Percentiles rank a stretch among this genome's conserved stretches.
Evolutionary conservation across 176 grass and related monocot genomes (phyloP).

Genomic region (Bonia amplexicaulis): DNA sequence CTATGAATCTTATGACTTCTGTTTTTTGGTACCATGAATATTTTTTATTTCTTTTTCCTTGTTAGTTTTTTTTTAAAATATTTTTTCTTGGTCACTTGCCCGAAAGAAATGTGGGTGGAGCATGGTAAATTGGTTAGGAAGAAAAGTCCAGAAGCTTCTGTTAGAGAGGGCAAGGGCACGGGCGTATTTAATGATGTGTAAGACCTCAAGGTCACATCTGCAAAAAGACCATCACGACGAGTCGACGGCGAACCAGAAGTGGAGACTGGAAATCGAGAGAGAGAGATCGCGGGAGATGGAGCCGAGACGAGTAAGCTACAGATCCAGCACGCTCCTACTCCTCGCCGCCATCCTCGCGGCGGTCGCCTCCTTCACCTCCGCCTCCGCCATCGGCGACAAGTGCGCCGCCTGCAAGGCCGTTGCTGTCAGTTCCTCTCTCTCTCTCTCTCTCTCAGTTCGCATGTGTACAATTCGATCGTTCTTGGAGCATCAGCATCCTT

Average conservation of each 20-base stretch:
- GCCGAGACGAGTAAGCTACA: slow-evolving; percentile 11
- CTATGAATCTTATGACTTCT: not conserved
- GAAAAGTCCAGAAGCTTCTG: slow-evolving; percentile 23
- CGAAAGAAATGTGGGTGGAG: not conserved
- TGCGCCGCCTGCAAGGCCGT: slow-evolving; percentile 88
- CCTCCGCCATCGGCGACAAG: slow-evolving; percentile 70
- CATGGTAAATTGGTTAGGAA: not conserved
- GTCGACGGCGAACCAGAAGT: not conserved
- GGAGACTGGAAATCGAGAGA: not conserved
- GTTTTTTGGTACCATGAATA: not conserved
- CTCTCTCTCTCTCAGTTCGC: not conserved
- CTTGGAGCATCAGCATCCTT: not conserved
- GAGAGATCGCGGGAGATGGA: slow-evolving; percentile 41
- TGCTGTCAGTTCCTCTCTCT: slow-evolving; percentile 43
- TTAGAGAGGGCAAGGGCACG: not conserved
- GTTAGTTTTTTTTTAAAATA: not conserved
- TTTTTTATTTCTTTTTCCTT: not conserved
- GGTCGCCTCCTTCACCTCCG: not conserved
- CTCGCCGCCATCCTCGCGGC: slow-evolving; percentile 11
- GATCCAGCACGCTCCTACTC: slow-evolving; percentile 29
- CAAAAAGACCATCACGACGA: slow-evolving; percentile 23
- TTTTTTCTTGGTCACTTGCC: not conserved
- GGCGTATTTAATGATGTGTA: slow-evolving; percentile 11
- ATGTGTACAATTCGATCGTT: not conserved
- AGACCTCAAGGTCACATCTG: not conserved